These are phyloP conservation scores for Exsudoporus floridanus DNA, from an alignment of 1,284 basidiomycete species.

Conservation along the genomic window DNA sequence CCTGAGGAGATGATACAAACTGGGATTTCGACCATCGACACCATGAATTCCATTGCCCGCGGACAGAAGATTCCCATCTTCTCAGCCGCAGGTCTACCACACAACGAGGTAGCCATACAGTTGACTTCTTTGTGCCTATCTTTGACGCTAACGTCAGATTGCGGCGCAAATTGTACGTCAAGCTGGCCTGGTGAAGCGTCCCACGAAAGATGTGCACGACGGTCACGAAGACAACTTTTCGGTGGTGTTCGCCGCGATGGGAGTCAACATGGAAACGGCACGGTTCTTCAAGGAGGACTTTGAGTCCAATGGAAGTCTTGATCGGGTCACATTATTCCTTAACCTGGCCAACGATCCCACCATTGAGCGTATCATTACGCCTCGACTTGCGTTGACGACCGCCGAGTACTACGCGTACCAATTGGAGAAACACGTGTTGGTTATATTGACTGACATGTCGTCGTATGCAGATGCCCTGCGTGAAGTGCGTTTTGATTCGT, in stretches of 20 bases:
- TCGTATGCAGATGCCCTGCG: constrained; percentile 97
- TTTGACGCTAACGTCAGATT: constrained; percentile 59
- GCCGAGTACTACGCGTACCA: constrained; percentile 99
- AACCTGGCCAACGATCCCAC: constrained; percentile 99
- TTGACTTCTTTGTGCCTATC: constrained; percentile 18
- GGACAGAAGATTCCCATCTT: constrained; percentile 99
- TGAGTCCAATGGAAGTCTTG: constrained; percentile 97
- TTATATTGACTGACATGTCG: constrained; percentile 99
- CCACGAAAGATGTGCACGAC: constrained; percentile 96
- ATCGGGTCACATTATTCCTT: constrained; percentile 97
- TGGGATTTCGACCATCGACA: constrained; percentile 98
- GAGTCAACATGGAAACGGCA: constrained; percentile 99
- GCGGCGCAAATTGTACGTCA: constrained; percentile 99
- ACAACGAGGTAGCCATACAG: constrained; percentile 80
- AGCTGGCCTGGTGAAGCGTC: constrained; percentile 93
- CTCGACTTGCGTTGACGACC: constrained; percentile 95
- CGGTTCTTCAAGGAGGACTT: constrained; percentile 99
- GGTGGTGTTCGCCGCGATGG: constrained; percentile 99
- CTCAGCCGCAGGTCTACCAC: constrained; percentile 97
- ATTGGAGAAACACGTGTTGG: constrained; percentile 98
- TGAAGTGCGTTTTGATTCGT: constrained; percentile 57
- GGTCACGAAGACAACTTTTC: constrained; percentile 99
- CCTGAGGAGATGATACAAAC: constrained; percentile 99
- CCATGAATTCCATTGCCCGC: constrained; percentile 99
- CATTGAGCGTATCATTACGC: constrained; percentile 99